Conservation (phyloP, 805 yeast species). For the Yarrowia divulgata region DNA sequence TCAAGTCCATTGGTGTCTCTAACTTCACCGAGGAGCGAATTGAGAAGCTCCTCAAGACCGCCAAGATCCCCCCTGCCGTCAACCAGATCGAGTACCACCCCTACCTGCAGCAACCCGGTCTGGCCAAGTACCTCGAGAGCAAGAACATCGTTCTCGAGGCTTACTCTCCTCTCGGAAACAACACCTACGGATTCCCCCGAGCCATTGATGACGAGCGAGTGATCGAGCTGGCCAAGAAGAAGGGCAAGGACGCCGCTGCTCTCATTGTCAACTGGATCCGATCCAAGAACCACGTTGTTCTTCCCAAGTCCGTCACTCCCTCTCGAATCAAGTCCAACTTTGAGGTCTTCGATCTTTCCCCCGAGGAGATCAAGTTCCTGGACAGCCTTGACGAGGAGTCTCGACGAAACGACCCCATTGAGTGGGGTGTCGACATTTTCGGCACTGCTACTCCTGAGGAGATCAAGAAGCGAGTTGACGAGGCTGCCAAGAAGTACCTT, state of each 20-base stretch:
- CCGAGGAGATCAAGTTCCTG: constrained; percentile 52
- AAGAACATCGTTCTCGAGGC: constrained; percentile 64
- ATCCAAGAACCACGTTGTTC: constrained; percentile 72
- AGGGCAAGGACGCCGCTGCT: constrained; percentile 65
- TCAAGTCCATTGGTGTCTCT: constrained; percentile 78
- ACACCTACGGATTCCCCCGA: constrained; percentile 43
- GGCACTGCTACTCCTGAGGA: constrained; percentile 44
- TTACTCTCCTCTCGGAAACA: constrained; percentile 61
- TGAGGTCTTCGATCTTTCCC: constrained; percentile 58
- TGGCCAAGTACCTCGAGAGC: constrained; percentile 55
- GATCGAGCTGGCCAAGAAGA: constrained; percentile 60
- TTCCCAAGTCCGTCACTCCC: constrained; percentile 79
- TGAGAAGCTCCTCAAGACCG: constrained; percentile 62
- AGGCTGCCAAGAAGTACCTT: constrained; percentile 40
- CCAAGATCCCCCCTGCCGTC: constrained; percentile 62
- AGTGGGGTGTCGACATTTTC: constrained; percentile 48
- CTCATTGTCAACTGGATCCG: constrained; percentile 81
- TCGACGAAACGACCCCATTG: constrained; percentile 47
- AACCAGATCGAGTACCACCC: constrained; percentile 71
- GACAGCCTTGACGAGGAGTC: constrained; percentile 44
- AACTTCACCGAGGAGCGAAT: constrained; percentile 70
- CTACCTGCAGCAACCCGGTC: constrained; percentile 55
- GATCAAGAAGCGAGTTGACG: constrained; percentile 42
- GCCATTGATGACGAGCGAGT: constrained; percentile 62
- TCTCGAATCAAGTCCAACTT: constrained; percentile 69